Evolutionary conservation across 2,329 filamentous ascomycete genomes (phyloP), one percentile per base, ranked within the genome.

Genomic region (Setomelanomma holmii): DNA sequence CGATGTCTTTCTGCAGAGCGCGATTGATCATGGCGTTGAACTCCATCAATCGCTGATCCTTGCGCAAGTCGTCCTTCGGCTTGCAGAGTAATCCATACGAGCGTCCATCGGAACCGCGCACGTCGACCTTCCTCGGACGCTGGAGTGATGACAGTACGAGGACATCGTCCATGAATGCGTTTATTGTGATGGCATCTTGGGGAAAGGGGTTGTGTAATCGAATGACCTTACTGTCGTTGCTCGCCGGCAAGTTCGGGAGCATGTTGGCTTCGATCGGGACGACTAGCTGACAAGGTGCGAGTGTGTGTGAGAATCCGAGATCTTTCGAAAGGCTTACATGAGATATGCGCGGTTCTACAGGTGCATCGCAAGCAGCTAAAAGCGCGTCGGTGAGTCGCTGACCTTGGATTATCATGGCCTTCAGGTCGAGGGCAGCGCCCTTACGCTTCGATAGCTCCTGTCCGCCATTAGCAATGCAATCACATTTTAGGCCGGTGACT

Each of bases 21-120:
- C 95, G 85, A 72, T 99, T 99, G 79, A 99, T 98, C 85, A 98
- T 95, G 40, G 89, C 87, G 72, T 98, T 99, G 80, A 99, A 99
- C 71, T 99, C 96, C 93, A 99, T 99, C 17, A 99, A 86, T 45
- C 95, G 91, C 74, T 98, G 93, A 67, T 99, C 96, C 61, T 96
- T 99, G 44, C 95, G 89, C 20, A 99, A 84, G 73, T 99, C 96
- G 72, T 99, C 95, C 74, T 98, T 98, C 7, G 95, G 96, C 70
- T 99, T 99, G 79, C 96, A 96, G 49, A 99, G 83, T 6, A 99
- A 84, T 59, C 91, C 90, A 73, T 99, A 99, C 16, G 84, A 83
- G 52, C 89, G 89, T 6, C 96, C 95, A 74, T 99, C 92, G 0
- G 90, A 93, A 0, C 93, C 95, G 48, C 90, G 85, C 5, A 95